Conservation (phyloP, 805 yeast genomes). For the Nakazawaea laoshanensis region DNA sequence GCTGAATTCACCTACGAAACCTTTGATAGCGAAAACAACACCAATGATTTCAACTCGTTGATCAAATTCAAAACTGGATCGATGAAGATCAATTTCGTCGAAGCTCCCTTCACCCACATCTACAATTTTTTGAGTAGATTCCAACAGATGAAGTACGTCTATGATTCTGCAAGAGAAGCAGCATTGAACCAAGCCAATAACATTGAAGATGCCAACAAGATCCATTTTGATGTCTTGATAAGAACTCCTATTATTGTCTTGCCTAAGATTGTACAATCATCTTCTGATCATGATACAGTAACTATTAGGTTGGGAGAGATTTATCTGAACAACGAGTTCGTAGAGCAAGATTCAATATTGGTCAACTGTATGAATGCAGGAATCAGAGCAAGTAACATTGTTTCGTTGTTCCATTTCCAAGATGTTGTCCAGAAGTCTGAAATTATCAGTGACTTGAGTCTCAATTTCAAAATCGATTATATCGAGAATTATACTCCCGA, state of each 20-base stretch:
- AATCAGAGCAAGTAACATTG: slow-evolving; percentile 59
- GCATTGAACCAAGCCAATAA: slow-evolving; percentile 75
- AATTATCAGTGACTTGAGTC: slow-evolving; percentile 58
- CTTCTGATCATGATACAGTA: slow-evolving; percentile 44
- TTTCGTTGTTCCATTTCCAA: slow-evolving; percentile 48
- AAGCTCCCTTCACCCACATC: slow-evolving; percentile 67
- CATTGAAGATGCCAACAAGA: slow-evolving; percentile 45
- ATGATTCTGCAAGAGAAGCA: slow-evolving; percentile 81
- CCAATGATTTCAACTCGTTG: slow-evolving; percentile 42
- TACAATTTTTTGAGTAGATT: slow-evolving; percentile 63
- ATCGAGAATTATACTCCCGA: slow-evolving; percentile 28
- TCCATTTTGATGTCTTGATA: slow-evolving; percentile 64
- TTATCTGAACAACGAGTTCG: slow-evolving; percentile 56
- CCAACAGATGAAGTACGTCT: slow-evolving; percentile 78
- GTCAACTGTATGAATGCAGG: slow-evolving; percentile 61
- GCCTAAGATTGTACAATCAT: slow-evolving; percentile 46
- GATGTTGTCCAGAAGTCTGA: slow-evolving; percentile 44
- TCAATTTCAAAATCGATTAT: slow-evolving; percentile 51
- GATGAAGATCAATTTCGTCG: slow-evolving; percentile 68
- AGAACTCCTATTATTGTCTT: slow-evolving; percentile 80
- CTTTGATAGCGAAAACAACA: slow-evolving; percentile 46
- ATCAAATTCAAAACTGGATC: slow-evolving; percentile 69
- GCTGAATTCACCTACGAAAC: slow-evolving; percentile 85
- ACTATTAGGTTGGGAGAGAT: slow-evolving; percentile 79
- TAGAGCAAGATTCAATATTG: slow-evolving; percentile 17